A percentile compares a stretch with the other conserved stretches of the same genome.
Evolutionary conservation across 768 basidiomycete species (phyloP).

Genomic region (Atractiella rhizophila): DNA sequence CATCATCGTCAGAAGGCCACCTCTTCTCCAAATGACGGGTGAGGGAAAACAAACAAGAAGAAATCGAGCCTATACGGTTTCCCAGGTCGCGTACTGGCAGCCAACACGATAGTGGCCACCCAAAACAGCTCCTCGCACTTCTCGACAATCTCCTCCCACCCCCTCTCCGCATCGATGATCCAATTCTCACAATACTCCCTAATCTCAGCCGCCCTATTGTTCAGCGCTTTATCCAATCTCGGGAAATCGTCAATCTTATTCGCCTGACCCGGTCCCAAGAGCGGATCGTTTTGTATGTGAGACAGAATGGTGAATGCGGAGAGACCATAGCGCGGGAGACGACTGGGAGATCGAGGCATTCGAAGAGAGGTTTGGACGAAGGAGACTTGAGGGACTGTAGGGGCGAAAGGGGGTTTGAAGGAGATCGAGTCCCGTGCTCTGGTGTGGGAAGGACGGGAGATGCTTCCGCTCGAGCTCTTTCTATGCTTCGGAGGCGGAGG

Average conservation of each 20-base stretch:
- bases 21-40: no score
- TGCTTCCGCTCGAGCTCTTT: background rate
- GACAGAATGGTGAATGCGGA: constrained; percentile 15
- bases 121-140: constrained; percentile 16
- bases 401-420: background rate
- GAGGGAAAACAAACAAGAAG: constrained; percentile 8
- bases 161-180: constrained; percentile 10
- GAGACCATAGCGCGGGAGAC: constrained; percentile 11
- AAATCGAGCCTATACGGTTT: constrained; percentile 15
- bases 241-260: constrained; percentile 6
- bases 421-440: background rate
- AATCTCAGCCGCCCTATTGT: constrained; percentile 3
- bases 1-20: background rate
- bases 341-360: constrained; percentile 3
- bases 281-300: constrained; percentile 13
- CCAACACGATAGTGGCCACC: constrained; percentile 16
- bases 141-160: constrained; percentile 14
- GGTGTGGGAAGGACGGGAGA: background rate
- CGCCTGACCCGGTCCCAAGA: constrained; percentile 14
- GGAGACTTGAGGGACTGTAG: constrained; percentile 4
- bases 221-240: constrained; percentile 10
- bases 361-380: constrained; percentile 2
- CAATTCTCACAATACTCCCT: constrained; percentile 12
- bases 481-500: constrained; percentile 1
- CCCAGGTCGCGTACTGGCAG: constrained; percentile 13